phyloP scores from a whole-genome alignment of 176 grass and related monocot genomes.

The Areca catechu region DNA sequence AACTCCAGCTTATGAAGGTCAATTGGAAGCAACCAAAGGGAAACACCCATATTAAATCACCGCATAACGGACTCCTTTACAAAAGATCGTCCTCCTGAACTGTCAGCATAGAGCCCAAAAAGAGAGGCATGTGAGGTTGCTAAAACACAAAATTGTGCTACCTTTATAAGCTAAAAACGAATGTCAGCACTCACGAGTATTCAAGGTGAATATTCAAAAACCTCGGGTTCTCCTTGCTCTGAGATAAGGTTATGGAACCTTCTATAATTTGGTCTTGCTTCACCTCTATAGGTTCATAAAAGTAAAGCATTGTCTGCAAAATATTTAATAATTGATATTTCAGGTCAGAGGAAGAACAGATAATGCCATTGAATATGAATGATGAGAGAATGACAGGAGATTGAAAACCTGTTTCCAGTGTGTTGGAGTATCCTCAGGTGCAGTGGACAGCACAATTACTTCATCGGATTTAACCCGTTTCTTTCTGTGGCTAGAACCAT shows the following conservation, averaged over 20 bases:
- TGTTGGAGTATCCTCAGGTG: constrained; percentile 76
- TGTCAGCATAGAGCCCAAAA: background rate
- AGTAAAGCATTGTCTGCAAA: constrained; percentile 83
- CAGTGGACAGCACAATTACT: constrained; percentile 64
- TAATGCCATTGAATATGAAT: background rate
- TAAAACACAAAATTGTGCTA: background rate
- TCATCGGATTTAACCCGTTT: constrained; percentile 30
- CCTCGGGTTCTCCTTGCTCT: constrained; percentile 68
- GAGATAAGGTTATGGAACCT: constrained; percentile 62
- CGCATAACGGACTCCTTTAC: constrained; percentile 17
- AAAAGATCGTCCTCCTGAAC: constrained; percentile 11
- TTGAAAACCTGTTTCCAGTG: constrained; percentile 78
- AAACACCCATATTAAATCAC: background rate
- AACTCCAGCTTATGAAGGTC: background rate
- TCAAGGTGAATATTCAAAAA: constrained; percentile 83
- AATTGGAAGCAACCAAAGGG: background rate
- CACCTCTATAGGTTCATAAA: constrained; percentile 75
- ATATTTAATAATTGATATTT: background rate
- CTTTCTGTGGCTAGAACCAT: constrained; percentile 49
- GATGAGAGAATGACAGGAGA: background rate
- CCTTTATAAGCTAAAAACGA: background rate
- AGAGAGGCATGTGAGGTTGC: background rate
- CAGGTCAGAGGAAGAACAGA: too few species aligned
- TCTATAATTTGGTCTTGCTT: constrained; percentile 81
- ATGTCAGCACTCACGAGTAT: constrained; percentile 53